A percentile compares a stretch with the other conserved stretches of the same genome.
Evolutionary conservation across 768 basidiomycete species (phyloP).

Genomic region (Termitomyces titanicus): DNA sequence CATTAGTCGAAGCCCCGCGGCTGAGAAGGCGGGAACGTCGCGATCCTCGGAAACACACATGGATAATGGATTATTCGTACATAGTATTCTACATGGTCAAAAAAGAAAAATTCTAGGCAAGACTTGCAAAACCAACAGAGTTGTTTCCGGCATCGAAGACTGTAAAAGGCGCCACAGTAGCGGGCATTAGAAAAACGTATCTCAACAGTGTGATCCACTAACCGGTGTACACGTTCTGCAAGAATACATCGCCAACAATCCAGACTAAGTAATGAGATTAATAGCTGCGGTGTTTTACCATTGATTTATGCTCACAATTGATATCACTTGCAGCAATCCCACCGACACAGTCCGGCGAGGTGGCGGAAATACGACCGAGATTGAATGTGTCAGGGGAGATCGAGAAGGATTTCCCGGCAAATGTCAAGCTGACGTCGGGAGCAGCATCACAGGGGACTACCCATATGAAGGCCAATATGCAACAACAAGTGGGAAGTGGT

Average conservation of each 20-base stretch:
- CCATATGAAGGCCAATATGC: not conserved
- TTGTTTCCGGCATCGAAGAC: slow-evolving; percentile 35
- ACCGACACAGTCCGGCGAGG: slow-evolving; percentile 55
- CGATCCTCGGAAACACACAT: too few relatives aligned
- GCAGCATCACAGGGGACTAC: slow-evolving; percentile 27
- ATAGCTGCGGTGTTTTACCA: not conserved
- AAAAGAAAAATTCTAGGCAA: slow-evolving; percentile 24
- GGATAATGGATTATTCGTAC: not conserved
- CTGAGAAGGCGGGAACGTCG: too few relatives aligned
- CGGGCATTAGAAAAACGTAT: not conserved
- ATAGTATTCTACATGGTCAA: not conserved
- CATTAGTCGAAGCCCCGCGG: too few relatives aligned
- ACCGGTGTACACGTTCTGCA: slow-evolving; percentile 42
- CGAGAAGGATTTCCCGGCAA: slow-evolving; percentile 33
- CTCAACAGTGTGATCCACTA: not conserved
- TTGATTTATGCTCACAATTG: not conserved
- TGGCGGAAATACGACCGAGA: slow-evolving; percentile 38
- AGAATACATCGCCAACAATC: slow-evolving; percentile 43
- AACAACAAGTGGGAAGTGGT: not conserved
- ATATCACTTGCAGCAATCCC: slow-evolving; percentile 18
- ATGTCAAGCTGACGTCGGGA: slow-evolving; percentile 30
- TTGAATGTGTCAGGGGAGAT: slow-evolving; percentile 44
- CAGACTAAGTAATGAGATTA: slow-evolving; percentile 12
- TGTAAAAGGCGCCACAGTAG: not conserved
- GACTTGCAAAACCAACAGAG: slow-evolving; percentile 41